Evolutionary conservation across 352 stramenopile genomes (phyloP), one percentile per base, ranked within the genome.

Genomic region (Phytophthora ramorum): DNA sequence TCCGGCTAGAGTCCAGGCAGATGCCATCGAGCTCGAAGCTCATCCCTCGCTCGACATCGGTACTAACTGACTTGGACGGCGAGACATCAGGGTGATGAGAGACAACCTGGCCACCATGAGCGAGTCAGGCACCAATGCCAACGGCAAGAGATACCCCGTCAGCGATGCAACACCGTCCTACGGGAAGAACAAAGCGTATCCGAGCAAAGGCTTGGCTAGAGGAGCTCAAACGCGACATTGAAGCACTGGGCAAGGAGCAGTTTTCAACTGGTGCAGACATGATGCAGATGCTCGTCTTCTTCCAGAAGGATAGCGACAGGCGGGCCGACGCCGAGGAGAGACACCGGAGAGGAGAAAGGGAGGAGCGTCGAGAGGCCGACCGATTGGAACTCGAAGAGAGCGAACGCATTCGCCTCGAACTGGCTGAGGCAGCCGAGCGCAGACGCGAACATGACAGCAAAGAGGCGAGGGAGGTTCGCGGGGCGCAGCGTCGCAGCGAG

Each of bases 281-380:
- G 43, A 49, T 49, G 43, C 17, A 49, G 20, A 49, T 49, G 43
- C 17, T 30, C 6, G 20, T 49, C 19, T 49, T 49, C 43, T 17
- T 49, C 7, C 43, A 19, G 17, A 7, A 49, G 30, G 20, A 49
- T 10, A 14, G 17, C 10, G 20, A 30, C 4, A 4, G 19, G 2
- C 2, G 41, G 2, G 6, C 8, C 2, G 43, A 49, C 6, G 14
- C 10, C 7, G 20, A 49, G 10, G 43, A 49, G 5, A 14, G 43
- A 17, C 43, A 19, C 12, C 20, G 20, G 17, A 49, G 43, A 49
- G 43, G 34, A 14, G 43, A 32, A 7, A 1, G 43, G 34, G 43
- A 32, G 7, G 43, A 26, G 14, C 43, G 43, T 32, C 4, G 12
- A 26, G 20, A 26, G 9, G 10, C 10, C 19, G 43, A 32, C 6